Percentiles rank a stretch among this genome's conserved stretches.
These are phyloP conservation scores for Talaromyces sp. DNA, from an alignment of 2,329 filamentous ascomycete genomes.

Conservation along the genomic window DNA sequence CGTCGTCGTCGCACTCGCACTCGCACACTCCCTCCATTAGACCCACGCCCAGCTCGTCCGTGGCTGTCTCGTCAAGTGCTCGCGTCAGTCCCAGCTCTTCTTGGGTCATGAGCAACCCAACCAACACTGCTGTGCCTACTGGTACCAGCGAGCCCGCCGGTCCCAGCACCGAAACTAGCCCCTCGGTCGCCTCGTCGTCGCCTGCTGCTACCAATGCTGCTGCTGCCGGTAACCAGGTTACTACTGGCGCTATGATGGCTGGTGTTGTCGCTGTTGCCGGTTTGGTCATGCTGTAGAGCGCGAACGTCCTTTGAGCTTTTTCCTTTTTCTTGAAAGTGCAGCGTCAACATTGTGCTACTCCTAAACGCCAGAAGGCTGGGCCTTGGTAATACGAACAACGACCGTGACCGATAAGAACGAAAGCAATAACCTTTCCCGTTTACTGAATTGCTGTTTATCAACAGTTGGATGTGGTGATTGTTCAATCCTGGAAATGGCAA, in stretches of 20 bases:
- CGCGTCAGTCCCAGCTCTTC: constrained; percentile 2
- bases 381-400: background rate
- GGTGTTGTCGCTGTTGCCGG: constrained; percentile 28
- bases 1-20: constrained; percentile 6
- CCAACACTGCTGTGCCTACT: background rate
- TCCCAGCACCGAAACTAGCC: background rate
- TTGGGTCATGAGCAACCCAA: background rate
- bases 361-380: background rate
- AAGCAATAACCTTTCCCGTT: background rate
- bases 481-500: background rate
- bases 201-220: constrained; percentile 6
- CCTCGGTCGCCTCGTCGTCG: background rate
- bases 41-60: background rate
- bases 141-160: background rate
- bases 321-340: background rate
- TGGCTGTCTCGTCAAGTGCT: constrained; percentile 3
- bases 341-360: background rate
- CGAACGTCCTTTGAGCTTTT: background rate
- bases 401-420: background rate
- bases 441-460: background rate
- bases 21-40: background rate
- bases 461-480: background rate
- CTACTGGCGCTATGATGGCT: constrained; percentile 20
- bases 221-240: constrained; percentile 15
- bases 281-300: constrained; percentile 25